These are phyloP conservation scores for Rhododendron ovatum DNA, from an alignment of 148 eudicot species.

Conservation along the genomic window DNA sequence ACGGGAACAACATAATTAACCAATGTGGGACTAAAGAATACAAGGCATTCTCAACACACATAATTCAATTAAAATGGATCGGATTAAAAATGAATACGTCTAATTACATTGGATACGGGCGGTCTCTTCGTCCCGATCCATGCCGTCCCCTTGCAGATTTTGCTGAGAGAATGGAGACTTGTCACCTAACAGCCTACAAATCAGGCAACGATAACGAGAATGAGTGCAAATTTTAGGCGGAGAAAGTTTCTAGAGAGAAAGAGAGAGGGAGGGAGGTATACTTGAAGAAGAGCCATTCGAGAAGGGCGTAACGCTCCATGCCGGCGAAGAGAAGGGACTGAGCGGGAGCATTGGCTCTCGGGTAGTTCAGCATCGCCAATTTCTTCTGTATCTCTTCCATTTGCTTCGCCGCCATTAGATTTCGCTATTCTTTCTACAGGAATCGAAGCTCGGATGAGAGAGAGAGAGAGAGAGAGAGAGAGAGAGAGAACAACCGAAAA, in stretches of 20 bases:
- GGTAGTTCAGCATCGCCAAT: slow-evolving; percentile 66
- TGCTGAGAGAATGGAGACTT: slow-evolving; percentile 94
- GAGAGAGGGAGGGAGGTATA: slow-evolving; percentile 10
- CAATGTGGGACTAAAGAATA: too few species aligned
- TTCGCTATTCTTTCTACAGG: not conserved
- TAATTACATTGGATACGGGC: slow-evolving; percentile 81
- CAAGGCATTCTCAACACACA: too few species aligned
- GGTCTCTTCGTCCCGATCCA: slow-evolving; percentile 94
- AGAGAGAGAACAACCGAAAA: not conserved
- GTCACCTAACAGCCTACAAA: slow-evolving; percentile 74
- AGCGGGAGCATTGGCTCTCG: slow-evolving; percentile 85
- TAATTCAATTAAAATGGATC: not conserved
- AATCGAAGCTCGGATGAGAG: not conserved
- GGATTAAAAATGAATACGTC: not conserved
- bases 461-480: too few species aligned
- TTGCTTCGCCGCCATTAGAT: slow-evolving; percentile 78
- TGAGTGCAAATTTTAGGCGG: not conserved
- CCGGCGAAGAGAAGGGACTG: slow-evolving; percentile 98
- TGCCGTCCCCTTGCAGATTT: slow-evolving; percentile 76
- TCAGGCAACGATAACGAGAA: slow-evolving; percentile 6
- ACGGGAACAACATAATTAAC: too few species aligned
- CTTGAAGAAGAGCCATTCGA: slow-evolving; percentile 99
- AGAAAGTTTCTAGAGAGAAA: not conserved
- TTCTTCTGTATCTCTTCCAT: slow-evolving; percentile 96
- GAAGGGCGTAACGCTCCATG: slow-evolving; percentile 97